Evolutionary conservation across 495 filamentous ascomycete genomes (phyloP).

Genomic region (Tuber borchii): DNA sequence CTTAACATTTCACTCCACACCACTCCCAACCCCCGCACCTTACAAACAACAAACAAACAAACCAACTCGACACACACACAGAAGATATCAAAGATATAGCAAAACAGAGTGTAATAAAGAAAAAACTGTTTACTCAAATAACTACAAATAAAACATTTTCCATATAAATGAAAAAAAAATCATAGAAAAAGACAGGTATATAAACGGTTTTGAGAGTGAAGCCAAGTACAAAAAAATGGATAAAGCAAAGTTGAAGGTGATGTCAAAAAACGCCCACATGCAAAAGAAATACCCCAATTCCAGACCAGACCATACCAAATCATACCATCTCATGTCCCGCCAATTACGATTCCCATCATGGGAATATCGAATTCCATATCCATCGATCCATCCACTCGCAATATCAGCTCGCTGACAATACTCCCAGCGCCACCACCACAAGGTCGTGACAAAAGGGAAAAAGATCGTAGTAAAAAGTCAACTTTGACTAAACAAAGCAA

Average conservation of each 20-base stretch:
- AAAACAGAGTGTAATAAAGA: background rate
- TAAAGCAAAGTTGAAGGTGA: slow-evolving; percentile 1
- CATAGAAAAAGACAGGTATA: background rate
- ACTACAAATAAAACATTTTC: background rate
- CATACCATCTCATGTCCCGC: background rate
- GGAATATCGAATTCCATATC: background rate
- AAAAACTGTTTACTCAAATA: background rate
- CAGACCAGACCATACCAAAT: background rate
- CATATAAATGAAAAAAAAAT: background rate
- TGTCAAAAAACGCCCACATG: background rate
- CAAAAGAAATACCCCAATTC: background rate
- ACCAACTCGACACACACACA: background rate
- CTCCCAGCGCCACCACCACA: background rate
- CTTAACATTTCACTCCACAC: background rate
- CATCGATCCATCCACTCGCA: background rate
- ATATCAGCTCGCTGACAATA: background rate
- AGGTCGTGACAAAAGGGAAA: slow-evolving; percentile 3
- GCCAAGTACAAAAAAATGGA: background rate
- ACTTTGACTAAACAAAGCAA: slow-evolving; percentile 8
- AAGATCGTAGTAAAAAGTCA: slow-evolving; percentile 10
- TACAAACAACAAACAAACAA: background rate
- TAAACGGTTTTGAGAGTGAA: background rate
- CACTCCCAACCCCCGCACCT: background rate
- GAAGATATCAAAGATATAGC: background rate
- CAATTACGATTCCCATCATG: background rate